These are phyloP conservation scores for Capronia epimyces DNA, from an alignment of 2,329 filamentous ascomycete species.

Conservation along the genomic window DNA sequence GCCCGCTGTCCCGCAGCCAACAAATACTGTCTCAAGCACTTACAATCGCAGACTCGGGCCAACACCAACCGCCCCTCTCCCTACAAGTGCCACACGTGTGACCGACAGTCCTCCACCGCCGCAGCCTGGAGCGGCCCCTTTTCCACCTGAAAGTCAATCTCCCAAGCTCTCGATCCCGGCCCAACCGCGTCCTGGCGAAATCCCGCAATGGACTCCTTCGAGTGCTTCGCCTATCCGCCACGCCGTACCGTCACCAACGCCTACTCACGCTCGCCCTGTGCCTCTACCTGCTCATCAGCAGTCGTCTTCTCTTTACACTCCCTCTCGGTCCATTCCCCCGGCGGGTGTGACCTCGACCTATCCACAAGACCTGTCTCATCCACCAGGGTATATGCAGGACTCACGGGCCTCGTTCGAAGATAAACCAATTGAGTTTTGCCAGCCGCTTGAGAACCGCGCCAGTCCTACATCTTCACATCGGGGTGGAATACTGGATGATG, in stretches of 20 bases:
- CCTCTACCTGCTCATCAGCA: conserved; percentile 6
- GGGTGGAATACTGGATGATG: conserved; percentile 36
- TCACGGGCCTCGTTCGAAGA: conserved; percentile 26
- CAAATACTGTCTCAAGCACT: conserved; percentile 16
- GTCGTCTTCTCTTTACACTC: conserved; percentile 7
- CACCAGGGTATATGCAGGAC: conserved; percentile 34
- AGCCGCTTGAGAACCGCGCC: conserved; percentile 9
- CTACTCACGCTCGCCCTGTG: conserved; percentile 7
- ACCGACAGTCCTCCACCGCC: conserved; percentile 15
- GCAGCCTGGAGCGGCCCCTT: conserved; percentile 18
- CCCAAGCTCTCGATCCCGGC: conserved; percentile 6
- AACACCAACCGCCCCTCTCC: conserved; percentile 8
- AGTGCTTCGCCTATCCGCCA: conserved; percentile 11
- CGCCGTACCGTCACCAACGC: conserved; percentile 8
- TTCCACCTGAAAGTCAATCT: not conserved
- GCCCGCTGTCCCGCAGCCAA: conserved; percentile 18
- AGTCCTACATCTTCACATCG: conserved; percentile 16
- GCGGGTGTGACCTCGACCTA: conserved; percentile 12
- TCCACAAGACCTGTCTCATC: conserved; percentile 28
- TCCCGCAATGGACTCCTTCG: conserved; percentile 6
- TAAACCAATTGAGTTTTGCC: conserved; percentile 20
- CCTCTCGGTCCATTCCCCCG: conserved; percentile 7
- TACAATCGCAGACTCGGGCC: conserved; percentile 19
- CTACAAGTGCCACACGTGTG: not conserved
- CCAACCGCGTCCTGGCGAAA: conserved; percentile 6